These are phyloP conservation scores for Craspedostauros australis DNA, from an alignment of 108 stramenopile genomes.

Conservation along the genomic window DNA sequence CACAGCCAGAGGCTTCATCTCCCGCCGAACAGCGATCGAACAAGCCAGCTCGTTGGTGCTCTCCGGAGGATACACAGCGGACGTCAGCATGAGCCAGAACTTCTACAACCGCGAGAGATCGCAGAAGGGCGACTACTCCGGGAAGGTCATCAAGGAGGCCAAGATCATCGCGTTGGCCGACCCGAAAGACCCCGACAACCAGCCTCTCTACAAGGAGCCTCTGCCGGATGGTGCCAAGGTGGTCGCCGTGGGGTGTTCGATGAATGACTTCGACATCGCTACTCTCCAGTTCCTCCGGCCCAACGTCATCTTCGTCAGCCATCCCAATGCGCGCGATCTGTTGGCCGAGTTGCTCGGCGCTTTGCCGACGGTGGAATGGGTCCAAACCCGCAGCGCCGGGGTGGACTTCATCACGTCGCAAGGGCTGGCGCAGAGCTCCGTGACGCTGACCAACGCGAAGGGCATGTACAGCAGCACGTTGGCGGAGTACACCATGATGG, in stretches of 20 bases:
- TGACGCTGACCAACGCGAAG: slow-evolving; percentile 84
- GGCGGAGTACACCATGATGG: slow-evolving; percentile 87
- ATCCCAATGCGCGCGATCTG: slow-evolving; percentile 46
- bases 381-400: slow-evolving; percentile 79
- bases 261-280: slow-evolving; percentile 55
- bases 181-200: slow-evolving; percentile 49
- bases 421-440: slow-evolving; percentile 23
- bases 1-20: too few relatives aligned
- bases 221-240: slow-evolving; percentile 56
- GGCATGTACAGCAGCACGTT: slow-evolving; percentile 82
- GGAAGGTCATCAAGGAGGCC: slow-evolving; percentile 49
- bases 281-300: slow-evolving; percentile 33
- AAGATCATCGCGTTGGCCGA: slow-evolving; percentile 52
- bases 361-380: slow-evolving; percentile 66
- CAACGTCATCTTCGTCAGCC: slow-evolving; percentile 70
- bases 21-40: too few relatives aligned
- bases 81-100: too few relatives aligned
- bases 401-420: slow-evolving; percentile 64
- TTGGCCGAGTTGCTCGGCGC: slow-evolving; percentile 42
- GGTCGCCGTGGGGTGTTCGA: slow-evolving; percentile 42
- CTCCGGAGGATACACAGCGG: too few relatives aligned
- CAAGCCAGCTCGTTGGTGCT: too few relatives aligned
- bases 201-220: slow-evolving; percentile 18
- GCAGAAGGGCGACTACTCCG: too few relatives aligned
- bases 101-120: too few relatives aligned